Conservation (phyloP, 441 rosid genomes). For the Mallotus repandus region DNA sequence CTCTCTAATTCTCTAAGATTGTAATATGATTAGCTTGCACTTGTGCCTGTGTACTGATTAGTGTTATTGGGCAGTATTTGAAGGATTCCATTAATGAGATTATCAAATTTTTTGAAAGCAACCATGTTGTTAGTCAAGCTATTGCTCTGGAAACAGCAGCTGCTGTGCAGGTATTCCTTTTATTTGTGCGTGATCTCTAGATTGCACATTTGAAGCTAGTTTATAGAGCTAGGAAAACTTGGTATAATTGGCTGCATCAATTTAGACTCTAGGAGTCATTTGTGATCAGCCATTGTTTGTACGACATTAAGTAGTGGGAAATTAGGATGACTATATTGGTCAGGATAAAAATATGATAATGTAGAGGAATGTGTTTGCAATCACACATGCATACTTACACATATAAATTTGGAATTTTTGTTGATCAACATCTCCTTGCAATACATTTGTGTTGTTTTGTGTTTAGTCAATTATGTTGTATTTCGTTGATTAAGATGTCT, state of each 20-base stretch:
- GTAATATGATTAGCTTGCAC: conserved; percentile 12
- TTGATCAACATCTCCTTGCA: background rate
- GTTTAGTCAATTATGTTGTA: background rate
- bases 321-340: background rate
- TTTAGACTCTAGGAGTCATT: background rate
- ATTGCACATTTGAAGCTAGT: background rate
- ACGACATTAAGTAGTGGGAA: background rate
- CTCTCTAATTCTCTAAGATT: conserved; percentile 24
- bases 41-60: conserved; percentile 35
- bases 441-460: background rate
- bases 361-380: background rate
- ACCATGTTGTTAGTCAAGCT: conserved; percentile 80
- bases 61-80: conserved; percentile 65
- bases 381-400: background rate
- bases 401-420: background rate
- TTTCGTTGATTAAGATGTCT: background rate
- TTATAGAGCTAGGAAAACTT: conserved; percentile 6
- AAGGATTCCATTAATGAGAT: conserved; percentile 85
- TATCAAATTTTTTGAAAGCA: conserved; percentile 81
- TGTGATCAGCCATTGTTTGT: background rate
- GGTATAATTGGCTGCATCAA: background rate
- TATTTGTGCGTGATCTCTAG: conserved; percentile 14
- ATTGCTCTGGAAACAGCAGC: conserved; percentile 98
- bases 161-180: conserved; percentile 81
- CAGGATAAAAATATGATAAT: background rate